These are phyloP conservation scores for Dryas drummondii DNA, from an alignment of 306 rosid genomes.

Conservation along the genomic window DNA sequence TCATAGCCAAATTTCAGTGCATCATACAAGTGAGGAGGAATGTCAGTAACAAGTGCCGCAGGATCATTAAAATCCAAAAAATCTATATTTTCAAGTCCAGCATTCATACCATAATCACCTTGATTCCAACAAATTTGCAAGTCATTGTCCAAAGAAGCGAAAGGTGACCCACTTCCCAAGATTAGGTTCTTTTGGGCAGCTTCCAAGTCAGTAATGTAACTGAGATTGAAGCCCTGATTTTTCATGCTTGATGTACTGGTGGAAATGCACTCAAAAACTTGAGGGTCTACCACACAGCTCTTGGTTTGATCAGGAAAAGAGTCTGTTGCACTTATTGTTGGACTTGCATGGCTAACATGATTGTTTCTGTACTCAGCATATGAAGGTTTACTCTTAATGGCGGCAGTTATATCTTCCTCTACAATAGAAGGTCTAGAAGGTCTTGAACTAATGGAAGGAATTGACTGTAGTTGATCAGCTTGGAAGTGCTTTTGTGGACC, in stretches of 20 bases:
- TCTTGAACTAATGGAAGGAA: constrained; percentile 51
- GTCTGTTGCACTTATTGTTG: constrained; percentile 39
- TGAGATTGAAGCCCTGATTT: constrained; percentile 46
- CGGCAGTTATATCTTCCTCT: constrained; percentile 39
- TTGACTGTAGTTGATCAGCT: constrained; percentile 46
- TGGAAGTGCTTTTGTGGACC: constrained; percentile 42
- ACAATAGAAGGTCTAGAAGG: constrained; percentile 34
- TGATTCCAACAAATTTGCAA: constrained; percentile 49
- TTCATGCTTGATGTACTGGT: constrained; percentile 43
- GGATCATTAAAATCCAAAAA: constrained; percentile 59
- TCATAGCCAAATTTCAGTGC: constrained; percentile 43
- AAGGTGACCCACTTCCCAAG: constrained; percentile 47
- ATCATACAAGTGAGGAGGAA: constrained; percentile 59
- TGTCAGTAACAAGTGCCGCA: constrained; percentile 50
- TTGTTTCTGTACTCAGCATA: constrained; percentile 45
- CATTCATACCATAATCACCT: constrained; percentile 54
- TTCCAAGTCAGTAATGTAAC: constrained; percentile 52
- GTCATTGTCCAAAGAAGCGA: constrained; percentile 56
- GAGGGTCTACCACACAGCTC: constrained; percentile 41
- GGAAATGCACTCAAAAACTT: constrained; percentile 46
- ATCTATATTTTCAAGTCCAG: constrained; percentile 49
- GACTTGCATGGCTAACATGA: constrained; percentile 37
- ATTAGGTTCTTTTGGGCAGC: constrained; percentile 45
- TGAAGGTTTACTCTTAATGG: constrained; percentile 46
- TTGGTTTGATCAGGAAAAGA: constrained; percentile 48